Conservation (phyloP, 805 yeast genomes). For the Candida lessepsii region DNA sequence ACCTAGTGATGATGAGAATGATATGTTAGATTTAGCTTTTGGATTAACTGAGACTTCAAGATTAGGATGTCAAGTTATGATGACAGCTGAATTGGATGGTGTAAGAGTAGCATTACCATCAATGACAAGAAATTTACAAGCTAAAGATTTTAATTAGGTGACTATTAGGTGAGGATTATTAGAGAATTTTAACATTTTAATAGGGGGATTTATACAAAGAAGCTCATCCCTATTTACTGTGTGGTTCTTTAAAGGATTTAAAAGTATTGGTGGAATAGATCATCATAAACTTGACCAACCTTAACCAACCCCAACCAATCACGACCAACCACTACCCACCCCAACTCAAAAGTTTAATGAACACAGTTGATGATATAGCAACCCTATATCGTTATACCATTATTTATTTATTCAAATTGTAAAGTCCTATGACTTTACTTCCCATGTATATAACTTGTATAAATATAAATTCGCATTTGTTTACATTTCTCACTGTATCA, state of each 20-base stretch:
- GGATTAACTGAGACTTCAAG: conserved; percentile 96
- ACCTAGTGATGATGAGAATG: conserved; percentile 97
- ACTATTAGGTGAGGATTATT: no score
- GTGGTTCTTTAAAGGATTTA: no score
- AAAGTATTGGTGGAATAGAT: no score
- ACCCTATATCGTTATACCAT: no score
- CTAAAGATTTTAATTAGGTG: conserved; percentile 63
- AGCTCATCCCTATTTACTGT: no score
- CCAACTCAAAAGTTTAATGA: no score
- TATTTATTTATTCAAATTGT: no score
- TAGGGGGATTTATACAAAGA: not conserved
- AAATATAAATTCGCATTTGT: conserved; percentile 12
- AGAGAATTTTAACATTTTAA: not conserved
- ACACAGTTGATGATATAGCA: no score
- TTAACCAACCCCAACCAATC: no score
- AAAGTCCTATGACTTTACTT: not conserved
- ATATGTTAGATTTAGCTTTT: conserved; percentile 96
- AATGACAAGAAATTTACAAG: conserved; percentile 91
- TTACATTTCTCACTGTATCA: conserved; percentile 10
- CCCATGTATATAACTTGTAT: conserved; percentile 2
- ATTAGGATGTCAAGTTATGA: conserved; percentile 88
- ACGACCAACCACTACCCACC: no score
- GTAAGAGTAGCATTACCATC: conserved; percentile 94
- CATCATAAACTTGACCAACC: no score
- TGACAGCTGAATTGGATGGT: conserved; percentile 91